Base-by-base conservation (phyloP, 2,329 filamentous ascomycete species). In the Ophiostoma fasciatum region DNA sequence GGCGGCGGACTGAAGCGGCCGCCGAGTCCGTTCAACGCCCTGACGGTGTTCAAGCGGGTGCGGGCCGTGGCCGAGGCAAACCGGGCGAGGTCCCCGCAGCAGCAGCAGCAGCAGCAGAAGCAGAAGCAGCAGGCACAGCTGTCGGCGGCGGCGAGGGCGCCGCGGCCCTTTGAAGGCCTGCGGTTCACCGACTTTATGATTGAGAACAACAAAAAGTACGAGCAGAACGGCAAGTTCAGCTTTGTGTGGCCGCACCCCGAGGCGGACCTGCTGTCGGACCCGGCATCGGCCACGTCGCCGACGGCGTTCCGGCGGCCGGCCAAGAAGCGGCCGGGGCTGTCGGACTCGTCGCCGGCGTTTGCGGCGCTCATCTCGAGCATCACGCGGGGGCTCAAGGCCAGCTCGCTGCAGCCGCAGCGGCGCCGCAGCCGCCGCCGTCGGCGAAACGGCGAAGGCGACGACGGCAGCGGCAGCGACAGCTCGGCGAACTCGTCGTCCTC, bases 21-120 rank as follows among this genome's bases (percentile, higher is more conserved):
- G 12, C 57, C 62, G 2, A 75, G 71, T 42, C 71, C 71, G 0
- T 74, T 74, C 42, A 66, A 68, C 32, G 62, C 67, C 3, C 60
- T 70, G 41, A 68, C 66, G 1, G 69, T 75, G 2, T 74, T 67
- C 48, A 74, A 74, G 49, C 61, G 67, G 28, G 62, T 75, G 9
- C 56, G 60, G 22, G 66, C 68, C 2, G 31, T 36, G 4, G 27
- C 18, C 1, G 40, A 38, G 8, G 31, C 33, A 12, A 38, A 36
- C 17, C 21, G 25, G 10, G 32, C 21, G 12, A 29, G 22, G 20
- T 22, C 29, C 5, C 4, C 23, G 23, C 23, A 9, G 22, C 22
- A 25, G 23, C 23, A 25, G 13, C 23, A n/a, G n/a, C n/a, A n/a
- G n/a, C n/a, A n/a, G n/a, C n/a, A n/a, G n/a, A n/a, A n/a, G n/a